Evolutionary conservation across 306 rosid genomes (phyloP).

Genomic region (Comarum palustre): DNA sequence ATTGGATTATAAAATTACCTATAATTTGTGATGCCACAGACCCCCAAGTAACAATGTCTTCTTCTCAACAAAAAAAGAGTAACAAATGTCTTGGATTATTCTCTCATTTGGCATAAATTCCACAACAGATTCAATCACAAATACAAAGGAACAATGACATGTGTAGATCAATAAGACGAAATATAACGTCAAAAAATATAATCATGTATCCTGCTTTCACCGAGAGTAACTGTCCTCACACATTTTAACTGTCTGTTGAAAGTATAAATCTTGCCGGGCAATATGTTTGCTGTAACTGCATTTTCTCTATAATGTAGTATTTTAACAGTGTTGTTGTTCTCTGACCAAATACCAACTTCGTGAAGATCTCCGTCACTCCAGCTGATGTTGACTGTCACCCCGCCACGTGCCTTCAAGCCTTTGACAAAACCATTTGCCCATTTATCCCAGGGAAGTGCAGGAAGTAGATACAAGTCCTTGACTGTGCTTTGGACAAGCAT

Average conservation of each 20-base stretch:
- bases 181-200: no score
- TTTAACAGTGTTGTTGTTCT: conserved; percentile 35
- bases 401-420: conserved; percentile 77
- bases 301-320: conserved; percentile 57
- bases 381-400: conserved; percentile 67
- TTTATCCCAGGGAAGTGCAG: conserved; percentile 72
- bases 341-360: conserved; percentile 71
- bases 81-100: no score
- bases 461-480: conserved; percentile 69
- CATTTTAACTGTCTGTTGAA: conserved; percentile 53
- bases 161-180: no score
- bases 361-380: conserved; percentile 72
- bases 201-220: no score
- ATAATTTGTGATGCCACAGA: no score
- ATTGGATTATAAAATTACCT: no score
- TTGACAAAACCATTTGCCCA: conserved; percentile 80
- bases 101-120: no score
- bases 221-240: conserved; percentile 25
- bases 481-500: conserved; percentile 80
- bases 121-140: no score
- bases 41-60: no score
- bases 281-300: conserved; percentile 34
- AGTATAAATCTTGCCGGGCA: conserved; percentile 49
- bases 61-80: no score
- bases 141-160: no score